Base-by-base conservation (phyloP, 768 basidiomycete species). In the Boletus bicolor region DNA sequence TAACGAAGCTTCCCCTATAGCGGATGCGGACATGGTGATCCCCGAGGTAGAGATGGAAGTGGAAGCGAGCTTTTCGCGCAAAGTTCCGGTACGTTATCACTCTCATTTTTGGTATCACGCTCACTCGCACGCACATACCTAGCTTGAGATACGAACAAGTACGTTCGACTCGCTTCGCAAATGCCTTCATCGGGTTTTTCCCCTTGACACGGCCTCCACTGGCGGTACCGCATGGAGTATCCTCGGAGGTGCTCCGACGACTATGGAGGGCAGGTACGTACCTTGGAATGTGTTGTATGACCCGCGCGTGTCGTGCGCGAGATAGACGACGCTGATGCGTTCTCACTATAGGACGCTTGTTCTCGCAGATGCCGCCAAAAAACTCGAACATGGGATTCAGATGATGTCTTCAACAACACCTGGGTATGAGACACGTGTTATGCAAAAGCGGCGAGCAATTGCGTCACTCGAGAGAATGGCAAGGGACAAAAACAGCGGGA, bases 341-440 rank as follows among this genome's bases (percentile, higher is more conserved):
- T 45, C 32, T 30, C 6, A 11, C 11, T 9, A 7, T 41, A 85
- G 84, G 62, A 68, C 72, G 47, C 61, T 70, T 21, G 63, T 79
- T 11, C 62, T 86, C 15, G 73, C 72, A 26, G 57, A 66, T 1
- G 70, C 72, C 3, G 80, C 84, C 5, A 74, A 68, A 49, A 69
- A 72, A 34, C 66, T 84, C 8, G 86, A 87, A 55, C 77, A 79
- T 54, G 68, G 55, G 5, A 73, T 72, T 2, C 74, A 80, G 42
- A 73, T 77, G 1, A 76, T 85, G 72, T 79, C 78, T 15, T 77
- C 76, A 42, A 84, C 82, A 0, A 58, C 65, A 9, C 68, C 70
- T 2, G 84, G 85, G 9, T 88, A 89, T 59, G 63, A 64, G 15
- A 57, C 43, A 6, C 77, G 78, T 3, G 62, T 77, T 2, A 42